A percentile compares a stretch with the other conserved stretches of the same genome.
Conservation (phyloP, 1,139 yeast genomes). For the Saccharomycopsis hybrid region DNA sequence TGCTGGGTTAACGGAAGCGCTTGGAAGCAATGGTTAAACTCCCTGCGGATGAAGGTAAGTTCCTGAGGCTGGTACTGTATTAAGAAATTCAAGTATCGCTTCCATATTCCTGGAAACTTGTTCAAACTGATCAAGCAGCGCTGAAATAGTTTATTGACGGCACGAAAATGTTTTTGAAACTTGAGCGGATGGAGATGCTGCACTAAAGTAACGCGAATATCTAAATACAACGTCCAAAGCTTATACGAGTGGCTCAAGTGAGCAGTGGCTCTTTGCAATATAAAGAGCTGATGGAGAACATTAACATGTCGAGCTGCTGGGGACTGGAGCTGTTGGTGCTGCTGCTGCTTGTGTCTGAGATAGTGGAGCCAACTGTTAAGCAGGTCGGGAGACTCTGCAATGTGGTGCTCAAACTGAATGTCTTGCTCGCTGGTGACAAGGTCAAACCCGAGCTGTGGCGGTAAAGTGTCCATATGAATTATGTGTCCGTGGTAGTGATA, state of each 20-base stretch:
- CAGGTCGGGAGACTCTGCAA: conserved; percentile 40
- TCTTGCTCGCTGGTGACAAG: conserved; percentile 32
- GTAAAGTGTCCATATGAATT: too few relatives aligned
- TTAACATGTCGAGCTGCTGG: conserved; percentile 6
- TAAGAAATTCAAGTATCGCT: conserved; percentile 44
- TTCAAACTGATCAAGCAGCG: conserved; percentile 39
- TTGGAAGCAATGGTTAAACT: conserved; percentile 49
- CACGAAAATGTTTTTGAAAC: conserved; percentile 30
- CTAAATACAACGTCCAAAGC: conserved; percentile 52
- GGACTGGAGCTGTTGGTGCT: conserved; percentile 23
- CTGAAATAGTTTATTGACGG: conserved; percentile 41
- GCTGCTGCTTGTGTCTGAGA: conserved; percentile 33
- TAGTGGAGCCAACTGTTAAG: conserved; percentile 50
- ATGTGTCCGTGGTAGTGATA: too few relatives aligned
- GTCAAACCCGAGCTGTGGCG: conserved; percentile 16
- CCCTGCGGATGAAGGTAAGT: conserved; percentile 39
- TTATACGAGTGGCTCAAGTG: conserved; percentile 44
- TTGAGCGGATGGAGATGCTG: conserved; percentile 29
- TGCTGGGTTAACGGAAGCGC: conserved; percentile 49
- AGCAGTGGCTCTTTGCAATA: conserved; percentile 48
- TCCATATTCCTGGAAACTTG: conserved; percentile 52
- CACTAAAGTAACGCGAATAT: conserved; percentile 33
- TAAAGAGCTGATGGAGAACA: conserved; percentile 34
- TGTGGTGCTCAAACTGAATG: conserved; percentile 40
- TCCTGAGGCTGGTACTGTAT: conserved; percentile 29